Base-by-base conservation (phyloP, 176 grass and related monocot species). In the Oryza longistaminata region DNA sequence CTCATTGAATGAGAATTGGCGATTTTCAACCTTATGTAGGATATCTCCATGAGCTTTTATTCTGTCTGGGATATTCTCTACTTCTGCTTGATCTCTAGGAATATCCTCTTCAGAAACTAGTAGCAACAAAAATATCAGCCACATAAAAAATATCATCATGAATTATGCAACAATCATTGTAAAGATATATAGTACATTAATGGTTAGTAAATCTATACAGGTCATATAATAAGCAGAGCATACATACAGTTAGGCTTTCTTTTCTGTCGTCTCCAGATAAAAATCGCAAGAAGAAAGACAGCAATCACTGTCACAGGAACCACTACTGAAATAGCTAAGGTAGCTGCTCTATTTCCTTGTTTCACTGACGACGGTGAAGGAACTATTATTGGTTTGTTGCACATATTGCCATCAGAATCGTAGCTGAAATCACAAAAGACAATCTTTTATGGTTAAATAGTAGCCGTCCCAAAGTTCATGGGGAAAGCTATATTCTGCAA, bases 1-100 rank as follows among this genome's bases (percentile, higher is more conserved):
- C 3, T 68, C 60, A 0, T 42, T 75, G 10, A 81, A 87, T 16
- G 77, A 61, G 44, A 87, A 87, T 22, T 24, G 31, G 1, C 29
- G 31, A 75, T 29, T 81, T 14, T 81, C 70, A 31, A 37, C 17
- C 22, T 31, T 33, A 14, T 22, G 46, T 0, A 80, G 22, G 15
- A 14, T 7, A 11, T 29, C 21, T 15, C 14, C 22, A 6, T 81
- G 14, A 73, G 2, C 24, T 11, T 19, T 26, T 53, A 22, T 79
- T 21, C 25, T 9, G 17, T 16, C 17, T 9, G 24, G 16, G 62
- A 7, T 5, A 78, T 10, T 60, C 21, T 70, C 8, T 22, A 25
- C 3, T 77, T 77, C 25, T 46, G 13, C 3, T 49, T 43, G 3
- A 65, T 52, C 14, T 73, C 61, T 79, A 19, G 22, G 4, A 3